A percentile compares a stretch with the other conserved stretches of the same genome.
These are phyloP conservation scores for Epichloe uncinata DNA, from an alignment of 2,329 filamentous ascomycete species.

Conservation along the genomic window DNA sequence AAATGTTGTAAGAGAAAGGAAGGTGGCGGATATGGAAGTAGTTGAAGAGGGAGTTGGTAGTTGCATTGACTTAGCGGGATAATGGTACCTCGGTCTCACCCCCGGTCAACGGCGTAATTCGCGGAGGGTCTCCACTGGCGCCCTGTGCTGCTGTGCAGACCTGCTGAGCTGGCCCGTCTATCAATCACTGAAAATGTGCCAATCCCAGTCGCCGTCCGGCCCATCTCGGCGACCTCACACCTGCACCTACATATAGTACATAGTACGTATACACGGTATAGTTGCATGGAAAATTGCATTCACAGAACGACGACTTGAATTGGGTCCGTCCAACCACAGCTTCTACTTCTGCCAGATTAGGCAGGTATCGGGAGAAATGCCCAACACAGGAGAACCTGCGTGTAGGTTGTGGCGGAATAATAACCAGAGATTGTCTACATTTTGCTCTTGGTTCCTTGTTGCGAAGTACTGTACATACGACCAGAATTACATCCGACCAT, in stretches of 20 bases:
- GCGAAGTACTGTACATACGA: background rate
- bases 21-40: constrained; percentile 4
- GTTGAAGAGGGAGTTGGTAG: constrained; percentile 10
- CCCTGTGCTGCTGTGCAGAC: background rate
- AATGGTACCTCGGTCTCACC: background rate
- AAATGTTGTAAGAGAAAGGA: background rate
- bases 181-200: no score
- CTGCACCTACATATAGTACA: background rate
- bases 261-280: background rate
- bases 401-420: background rate
- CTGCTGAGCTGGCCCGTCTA: no score
- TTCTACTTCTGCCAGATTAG: background rate
- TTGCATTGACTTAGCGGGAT: background rate
- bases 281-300: background rate
- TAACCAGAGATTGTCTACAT: background rate
- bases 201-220: no score
- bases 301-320: background rate
- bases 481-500: background rate
- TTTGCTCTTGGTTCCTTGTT: background rate
- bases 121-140: constrained; percentile 1
- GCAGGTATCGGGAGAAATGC: constrained; percentile 3
- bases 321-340: constrained; percentile 2
- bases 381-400: background rate
- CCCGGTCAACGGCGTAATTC: constrained; percentile 5
- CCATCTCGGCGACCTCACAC: background rate